These are phyloP conservation scores for Triticum dicoccoides DNA, from an alignment of 176 grass and related monocot genomes.

Conservation along the genomic window DNA sequence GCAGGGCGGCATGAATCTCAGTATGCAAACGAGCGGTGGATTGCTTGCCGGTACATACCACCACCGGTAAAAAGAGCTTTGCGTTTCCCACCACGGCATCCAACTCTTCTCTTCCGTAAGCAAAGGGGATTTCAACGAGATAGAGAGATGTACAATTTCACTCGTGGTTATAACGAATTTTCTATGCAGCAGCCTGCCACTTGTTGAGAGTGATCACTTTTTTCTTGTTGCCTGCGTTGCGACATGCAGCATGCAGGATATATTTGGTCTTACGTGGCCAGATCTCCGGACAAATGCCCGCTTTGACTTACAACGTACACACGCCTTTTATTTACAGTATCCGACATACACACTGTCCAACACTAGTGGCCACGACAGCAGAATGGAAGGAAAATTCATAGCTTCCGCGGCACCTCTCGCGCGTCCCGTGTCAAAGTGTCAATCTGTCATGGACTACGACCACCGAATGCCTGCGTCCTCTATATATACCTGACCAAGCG, in stretches of 20 bases:
- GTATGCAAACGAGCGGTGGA: too few species aligned
- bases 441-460: not conserved
- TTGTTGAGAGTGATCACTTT: not conserved
- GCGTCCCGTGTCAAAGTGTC: too few species aligned
- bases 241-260: constrained; percentile 30
- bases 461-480: not conserved
- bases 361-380: not conserved
- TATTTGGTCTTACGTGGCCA: constrained; percentile 21
- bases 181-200: not conserved
- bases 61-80: too few species aligned
- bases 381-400: not conserved
- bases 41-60: too few species aligned
- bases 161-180: too few species aligned
- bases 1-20: too few species aligned
- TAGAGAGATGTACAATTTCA: too few species aligned
- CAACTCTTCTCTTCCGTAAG: too few species aligned
- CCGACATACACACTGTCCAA: not conserved
- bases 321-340: not conserved
- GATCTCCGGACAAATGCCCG: constrained; percentile 11
- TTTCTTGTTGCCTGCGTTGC: not conserved
- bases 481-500: constrained; percentile 15
- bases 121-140: too few species aligned
- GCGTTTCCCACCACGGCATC: too few species aligned
- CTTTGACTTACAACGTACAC: constrained; percentile 25
- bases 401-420: not conserved